A percentile compares a stretch with the other conserved stretches of the same genome.
Conservation (phyloP, 2,329 filamentous ascomycete species). For the Albophoma yamanashiensis region DNA sequence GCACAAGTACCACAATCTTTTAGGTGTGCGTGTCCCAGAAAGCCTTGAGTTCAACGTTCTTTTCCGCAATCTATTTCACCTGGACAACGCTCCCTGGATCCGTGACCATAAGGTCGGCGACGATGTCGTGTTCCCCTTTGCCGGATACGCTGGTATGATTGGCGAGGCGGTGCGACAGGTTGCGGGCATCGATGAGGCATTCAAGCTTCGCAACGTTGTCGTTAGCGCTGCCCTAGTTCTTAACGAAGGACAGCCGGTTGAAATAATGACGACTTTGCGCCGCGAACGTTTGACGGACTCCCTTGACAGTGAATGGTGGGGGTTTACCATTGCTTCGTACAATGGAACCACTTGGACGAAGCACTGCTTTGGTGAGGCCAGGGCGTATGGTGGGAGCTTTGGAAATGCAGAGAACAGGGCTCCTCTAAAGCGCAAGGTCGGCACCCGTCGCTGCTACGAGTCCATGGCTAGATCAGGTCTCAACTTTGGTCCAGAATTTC, state of each 20-base stretch:
- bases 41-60: slow-evolving; percentile 5
- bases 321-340: slow-evolving; percentile 16
- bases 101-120: slow-evolving; percentile 32
- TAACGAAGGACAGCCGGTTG: slow-evolving; percentile 9
- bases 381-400: not conserved
- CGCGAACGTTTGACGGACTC: slow-evolving; percentile 12
- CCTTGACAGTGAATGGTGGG: slow-evolving; percentile 16
- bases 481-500: not conserved
- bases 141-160: slow-evolving; percentile 23
- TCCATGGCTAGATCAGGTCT: not conserved
- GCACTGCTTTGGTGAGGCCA: slow-evolving; percentile 2
- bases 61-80: slow-evolving; percentile 11
- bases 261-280: slow-evolving; percentile 20
- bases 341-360: slow-evolving; percentile 11
- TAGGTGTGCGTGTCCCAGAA: slow-evolving; percentile 8
- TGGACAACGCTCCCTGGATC: slow-evolving; percentile 23
- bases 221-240: slow-evolving; percentile 20
- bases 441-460: not conserved
- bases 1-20: slow-evolving; percentile 5
- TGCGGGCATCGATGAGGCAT: slow-evolving; percentile 7
- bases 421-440: not conserved
- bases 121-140: slow-evolving; percentile 28
- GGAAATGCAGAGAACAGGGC: not conserved
- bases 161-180: slow-evolving; percentile 12
- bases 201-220: slow-evolving; percentile 16